phyloP scores from a whole-genome alignment of 331 rosid species.

The Stylosanthes scabra region DNA sequence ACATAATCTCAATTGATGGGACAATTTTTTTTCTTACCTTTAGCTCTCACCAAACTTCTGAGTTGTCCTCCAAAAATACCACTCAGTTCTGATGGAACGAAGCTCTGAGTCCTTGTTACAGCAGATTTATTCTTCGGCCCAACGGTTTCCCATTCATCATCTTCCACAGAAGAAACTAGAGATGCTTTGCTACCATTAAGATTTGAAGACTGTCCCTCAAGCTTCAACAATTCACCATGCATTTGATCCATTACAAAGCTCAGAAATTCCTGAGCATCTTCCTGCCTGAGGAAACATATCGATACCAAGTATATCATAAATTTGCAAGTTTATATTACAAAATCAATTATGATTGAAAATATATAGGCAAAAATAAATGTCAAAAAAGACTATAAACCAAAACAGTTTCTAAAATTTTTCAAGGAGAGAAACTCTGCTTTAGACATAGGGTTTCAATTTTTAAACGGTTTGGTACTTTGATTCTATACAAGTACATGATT shows the following conservation, averaged over 20 bases:
- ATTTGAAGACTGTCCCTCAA: conserved; percentile 65
- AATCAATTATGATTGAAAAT: not conserved
- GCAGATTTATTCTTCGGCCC: conserved; percentile 97
- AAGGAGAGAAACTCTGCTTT: no score
- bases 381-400: no score
- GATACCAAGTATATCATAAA: conserved; percentile 17
- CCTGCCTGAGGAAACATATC: conserved; percentile 70
- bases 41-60: conserved; percentile 82
- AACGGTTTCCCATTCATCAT: conserved; percentile 98
- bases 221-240: conserved; percentile 89
- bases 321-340: conserved; percentile 3
- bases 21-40: conserved; percentile 54
- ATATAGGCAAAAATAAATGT: no score
- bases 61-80: conserved; percentile 89
- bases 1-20: not conserved
- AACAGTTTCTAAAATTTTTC: no score
- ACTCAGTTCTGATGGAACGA: conserved; percentile 82
- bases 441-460: no score
- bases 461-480: no score
- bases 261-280: conserved; percentile 98
- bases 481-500: conserved; percentile 13
- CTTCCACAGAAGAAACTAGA: conserved; percentile 81
- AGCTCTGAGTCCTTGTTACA: conserved; percentile 90
- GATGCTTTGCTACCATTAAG: conserved; percentile 62
- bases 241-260: conserved; percentile 92